phyloP scores from a whole-genome alignment of 116 monocot genomes.

The Trichopus zeylanicus region DNA sequence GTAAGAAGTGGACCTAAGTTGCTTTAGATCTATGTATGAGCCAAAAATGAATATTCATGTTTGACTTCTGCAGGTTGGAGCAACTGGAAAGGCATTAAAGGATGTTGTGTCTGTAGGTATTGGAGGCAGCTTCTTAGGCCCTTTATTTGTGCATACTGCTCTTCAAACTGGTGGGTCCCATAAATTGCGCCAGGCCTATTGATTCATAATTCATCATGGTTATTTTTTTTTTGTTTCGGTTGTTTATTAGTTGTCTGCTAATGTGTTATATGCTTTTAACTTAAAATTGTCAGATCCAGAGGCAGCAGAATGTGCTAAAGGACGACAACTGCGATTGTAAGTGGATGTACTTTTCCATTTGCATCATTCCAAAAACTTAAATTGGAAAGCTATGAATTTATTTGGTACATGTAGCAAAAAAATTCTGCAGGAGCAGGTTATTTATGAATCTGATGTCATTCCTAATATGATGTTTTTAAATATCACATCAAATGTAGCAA shows the following conservation, averaged over 20 bases:
- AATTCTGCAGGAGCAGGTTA: too few species aligned
- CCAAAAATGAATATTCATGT: background rate
- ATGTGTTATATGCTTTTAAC: background rate
- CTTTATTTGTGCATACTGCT: slow-evolving; percentile 92
- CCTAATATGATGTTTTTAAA: too few species aligned
- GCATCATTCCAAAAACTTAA: background rate
- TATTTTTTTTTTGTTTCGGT: background rate
- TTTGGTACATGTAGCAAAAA: too few species aligned
- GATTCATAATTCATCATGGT: background rate
- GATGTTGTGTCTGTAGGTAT: slow-evolving; percentile 94
- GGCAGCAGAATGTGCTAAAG: slow-evolving; percentile 77
- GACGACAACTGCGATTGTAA: slow-evolving; percentile 85
- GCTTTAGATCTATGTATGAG: background rate
- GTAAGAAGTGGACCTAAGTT: slow-evolving; percentile 34
- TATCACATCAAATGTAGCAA: too few species aligned
- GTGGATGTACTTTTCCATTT: slow-evolving; percentile 10
- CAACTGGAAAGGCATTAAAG: slow-evolving; percentile 83
- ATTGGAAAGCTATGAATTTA: background rate
- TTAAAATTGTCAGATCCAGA: slow-evolving; percentile 55
- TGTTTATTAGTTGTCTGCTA: background rate
- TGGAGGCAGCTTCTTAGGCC: slow-evolving; percentile 97
- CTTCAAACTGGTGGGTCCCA: slow-evolving; percentile 74
- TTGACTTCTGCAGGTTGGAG: slow-evolving; percentile 60
- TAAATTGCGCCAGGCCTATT: background rate
- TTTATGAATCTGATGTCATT: too few species aligned